Evolutionary conservation across 345 rosid species (phyloP).

Genomic region (Ceriops zippeliana): DNA sequence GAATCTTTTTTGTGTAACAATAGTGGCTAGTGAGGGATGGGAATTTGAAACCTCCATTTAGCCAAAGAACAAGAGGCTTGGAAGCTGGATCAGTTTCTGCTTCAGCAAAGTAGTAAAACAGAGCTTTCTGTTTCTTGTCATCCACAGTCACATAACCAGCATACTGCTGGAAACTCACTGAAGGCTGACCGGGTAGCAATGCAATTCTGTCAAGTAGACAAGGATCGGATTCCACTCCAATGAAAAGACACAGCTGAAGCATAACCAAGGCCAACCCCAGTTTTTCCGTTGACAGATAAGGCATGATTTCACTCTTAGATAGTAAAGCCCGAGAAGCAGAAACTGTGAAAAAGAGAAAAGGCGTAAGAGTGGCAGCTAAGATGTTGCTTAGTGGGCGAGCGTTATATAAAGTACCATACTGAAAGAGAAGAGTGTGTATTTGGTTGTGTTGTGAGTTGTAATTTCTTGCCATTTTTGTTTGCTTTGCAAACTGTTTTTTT

Average conservation of each 20-base stretch:
- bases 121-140: conserved; percentile 58
- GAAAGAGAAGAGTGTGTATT: background rate
- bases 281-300: conserved; percentile 25
- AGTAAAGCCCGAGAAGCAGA: conserved; percentile 23
- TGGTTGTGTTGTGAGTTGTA: background rate
- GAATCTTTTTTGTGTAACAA: background rate
- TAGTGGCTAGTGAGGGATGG: background rate
- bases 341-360: conserved; percentile 4
- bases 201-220: conserved; percentile 45
- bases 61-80: conserved; percentile 95
- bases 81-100: conserved; percentile 70
- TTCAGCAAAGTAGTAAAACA: conserved; percentile 95
- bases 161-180: conserved; percentile 65
- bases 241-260: conserved; percentile 23
- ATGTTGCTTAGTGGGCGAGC: conserved; percentile 19
- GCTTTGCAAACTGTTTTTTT: background rate
- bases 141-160: conserved; percentile 88
- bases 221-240: conserved; percentile 31
- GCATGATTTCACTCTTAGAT: conserved; percentile 18
- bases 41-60: conserved; percentile 73
- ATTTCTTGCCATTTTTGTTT: background rate
- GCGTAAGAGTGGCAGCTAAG: background rate
- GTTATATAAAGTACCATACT: conserved; percentile 25
- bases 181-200: conserved; percentile 83
- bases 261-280: conserved; percentile 45